A percentile compares a stretch with the other conserved stretches of the same genome.
Conservation (phyloP, 75 land plant genomes). For the Sequoiadendron giganteum region DNA sequence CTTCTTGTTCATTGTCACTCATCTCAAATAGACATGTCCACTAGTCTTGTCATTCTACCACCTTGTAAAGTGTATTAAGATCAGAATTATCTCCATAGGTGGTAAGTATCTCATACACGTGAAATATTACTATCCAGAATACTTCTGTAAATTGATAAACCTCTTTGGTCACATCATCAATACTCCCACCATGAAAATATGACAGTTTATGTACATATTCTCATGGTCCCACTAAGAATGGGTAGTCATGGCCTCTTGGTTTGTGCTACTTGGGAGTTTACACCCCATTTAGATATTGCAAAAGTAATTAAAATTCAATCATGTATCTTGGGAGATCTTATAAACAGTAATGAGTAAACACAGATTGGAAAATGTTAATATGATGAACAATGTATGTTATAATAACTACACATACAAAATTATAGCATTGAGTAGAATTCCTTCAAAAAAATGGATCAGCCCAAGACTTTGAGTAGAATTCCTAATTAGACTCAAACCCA, state of each 20-base stretch:
- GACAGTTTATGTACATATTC: background rate
- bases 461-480: background rate
- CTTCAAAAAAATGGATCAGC: background rate
- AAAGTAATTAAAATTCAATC: background rate
- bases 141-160: background rate
- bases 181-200: background rate
- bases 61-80: background rate
- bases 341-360: background rate
- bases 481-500: background rate
- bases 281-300: background rate
- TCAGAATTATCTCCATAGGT: background rate
- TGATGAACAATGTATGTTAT: background rate
- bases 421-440: background rate
- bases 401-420: background rate
- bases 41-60: background rate
- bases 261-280: background rate
- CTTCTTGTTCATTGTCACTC: no score
- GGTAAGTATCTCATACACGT: no score
- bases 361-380: background rate
- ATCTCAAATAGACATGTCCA: no score
- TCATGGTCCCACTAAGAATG: background rate
- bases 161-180: background rate
- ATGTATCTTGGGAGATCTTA: background rate
- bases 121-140: no score
- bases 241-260: background rate